Evolutionary conservation across 164 flowering plant genomes (phyloP).

Genomic region (Vitis rotundifolia): DNA sequence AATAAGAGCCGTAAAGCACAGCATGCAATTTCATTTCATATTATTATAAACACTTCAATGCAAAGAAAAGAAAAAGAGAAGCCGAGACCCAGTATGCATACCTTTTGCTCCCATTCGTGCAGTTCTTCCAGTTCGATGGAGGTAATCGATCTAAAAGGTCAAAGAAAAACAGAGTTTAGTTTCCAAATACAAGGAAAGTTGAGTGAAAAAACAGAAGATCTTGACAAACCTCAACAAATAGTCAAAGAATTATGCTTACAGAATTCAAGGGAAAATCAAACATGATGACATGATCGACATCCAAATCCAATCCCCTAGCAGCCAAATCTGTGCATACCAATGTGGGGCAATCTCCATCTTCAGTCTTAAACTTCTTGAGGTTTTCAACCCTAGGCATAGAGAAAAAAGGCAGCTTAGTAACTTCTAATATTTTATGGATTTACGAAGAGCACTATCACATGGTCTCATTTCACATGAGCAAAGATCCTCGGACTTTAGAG

Average conservation of each 20-base stretch:
- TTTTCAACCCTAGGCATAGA: conserved; percentile 73
- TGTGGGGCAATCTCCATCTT: conserved; percentile 93
- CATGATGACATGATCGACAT: conserved; percentile 98
- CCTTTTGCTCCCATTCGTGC: conserved; percentile 99
- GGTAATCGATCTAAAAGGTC: conserved; percentile 83
- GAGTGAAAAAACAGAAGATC: background rate
- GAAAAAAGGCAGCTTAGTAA: background rate
- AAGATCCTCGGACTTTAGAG: too few relatives aligned
- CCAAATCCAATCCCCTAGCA: conserved; percentile 96
- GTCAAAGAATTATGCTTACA: conserved; percentile 41
- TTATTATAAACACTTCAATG: too few relatives aligned
- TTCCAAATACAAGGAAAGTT: background rate
- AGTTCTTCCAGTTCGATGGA: conserved; percentile 98
- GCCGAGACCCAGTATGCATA: conserved; percentile 13
- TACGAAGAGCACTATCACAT: too few relatives aligned
- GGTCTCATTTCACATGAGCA: too few relatives aligned
- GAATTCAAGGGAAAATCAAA: conserved; percentile 92
- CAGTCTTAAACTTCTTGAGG: conserved; percentile 80
- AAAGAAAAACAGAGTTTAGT: conserved; percentile 1
- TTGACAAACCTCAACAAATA: background rate
- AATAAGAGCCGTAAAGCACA: too few relatives aligned
- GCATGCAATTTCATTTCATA: too few relatives aligned
- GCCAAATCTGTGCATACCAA: conserved; percentile 98
- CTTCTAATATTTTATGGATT: too few relatives aligned
- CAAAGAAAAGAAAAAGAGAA: background rate